phyloP scores from a whole-genome alignment of 108 stramenopile genomes.

The Skeletonema tropicum region DNA sequence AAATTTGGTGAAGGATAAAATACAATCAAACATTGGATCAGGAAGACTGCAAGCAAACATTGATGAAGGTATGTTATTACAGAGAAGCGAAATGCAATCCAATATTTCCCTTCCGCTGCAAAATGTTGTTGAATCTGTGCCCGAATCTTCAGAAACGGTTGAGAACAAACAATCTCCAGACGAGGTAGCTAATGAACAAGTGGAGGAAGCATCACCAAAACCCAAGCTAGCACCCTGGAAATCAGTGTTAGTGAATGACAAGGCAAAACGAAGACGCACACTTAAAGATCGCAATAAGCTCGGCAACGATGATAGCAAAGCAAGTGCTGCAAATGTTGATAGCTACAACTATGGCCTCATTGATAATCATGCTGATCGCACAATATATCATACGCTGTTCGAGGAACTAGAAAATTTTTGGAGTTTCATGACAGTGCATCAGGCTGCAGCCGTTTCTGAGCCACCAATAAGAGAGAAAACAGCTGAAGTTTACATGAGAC shows the following conservation, averaged over 20 bases:
- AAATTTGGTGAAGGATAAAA: constrained; percentile 10
- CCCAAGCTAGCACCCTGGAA: constrained; percentile 29
- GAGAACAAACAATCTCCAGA: neutral
- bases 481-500: constrained; percentile 77
- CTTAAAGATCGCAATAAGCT: neutral
- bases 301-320: constrained; percentile 1
- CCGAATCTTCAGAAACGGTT: neutral
- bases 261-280: constrained; percentile 51
- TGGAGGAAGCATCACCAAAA: neutral
- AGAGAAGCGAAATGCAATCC: neutral
- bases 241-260: constrained; percentile 69
- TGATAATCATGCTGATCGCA: constrained; percentile 19
- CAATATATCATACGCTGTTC: constrained; percentile 55
- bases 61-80: neutral
- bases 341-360: constrained; percentile 68
- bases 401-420: constrained; percentile 65
- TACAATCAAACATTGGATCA: neutral
- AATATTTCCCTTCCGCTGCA: neutral
- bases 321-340: neutral
- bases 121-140: neutral
- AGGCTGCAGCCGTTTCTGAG: constrained; percentile 58
- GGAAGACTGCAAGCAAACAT: too few species aligned
- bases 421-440: constrained; percentile 77
- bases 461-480: constrained; percentile 74
- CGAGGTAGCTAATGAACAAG: neutral